Evolutionary conservation across 2,329 filamentous ascomycete species (phyloP), one percentile per base, ranked within the genome.

Genomic region (Aspergillus uvarum): DNA sequence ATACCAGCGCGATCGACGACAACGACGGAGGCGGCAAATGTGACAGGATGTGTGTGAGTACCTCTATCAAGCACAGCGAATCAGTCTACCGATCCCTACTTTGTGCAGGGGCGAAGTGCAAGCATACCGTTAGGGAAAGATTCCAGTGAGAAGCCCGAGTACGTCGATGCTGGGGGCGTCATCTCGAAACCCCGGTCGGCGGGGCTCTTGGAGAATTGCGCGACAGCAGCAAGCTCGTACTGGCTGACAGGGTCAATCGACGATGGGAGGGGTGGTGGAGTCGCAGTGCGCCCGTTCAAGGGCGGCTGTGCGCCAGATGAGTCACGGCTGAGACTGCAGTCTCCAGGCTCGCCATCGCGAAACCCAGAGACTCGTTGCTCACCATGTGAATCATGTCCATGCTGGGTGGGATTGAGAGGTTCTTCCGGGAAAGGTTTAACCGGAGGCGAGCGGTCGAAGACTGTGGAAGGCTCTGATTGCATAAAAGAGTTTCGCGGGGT

Each of bases 41-140:
- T 44, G 95, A 96, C 59, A 98, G 79, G 32, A 96, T 88, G 70
- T 97, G 92, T 11, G 91, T 96, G 75, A 98, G 77, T 59, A 98
- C 88, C 82, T 99, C 95, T 97, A 76, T 38, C 50, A 19, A 35
- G 32, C 55, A 31, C 55, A 56, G 48, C 50, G 22, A 48, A 56
- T 65, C 63, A 67, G 61, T 38, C 52, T 31, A 52, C 51, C 44
- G 58, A 59, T 55, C 60, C 47, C 38, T 19, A 22, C 51, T 51
- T 5, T 21, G 19, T 22, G 60, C 19, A 44, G 35, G 47, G 59
- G 59, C 55, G 53, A 31, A 50, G 63, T 24, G 54, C 63, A 19
- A 19, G 16, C 72, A 44, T 79, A 96, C 93, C 93, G 80, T 96
- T 96, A 6, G 94, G 92, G 64, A 96, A 88, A 57, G 80, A 79